A percentile compares a stretch with the other conserved stretches of the same genome.
phyloP scores from a whole-genome alignment of 2,329 filamentous ascomycete species.

The Arthrocladium fulminans region DNA sequence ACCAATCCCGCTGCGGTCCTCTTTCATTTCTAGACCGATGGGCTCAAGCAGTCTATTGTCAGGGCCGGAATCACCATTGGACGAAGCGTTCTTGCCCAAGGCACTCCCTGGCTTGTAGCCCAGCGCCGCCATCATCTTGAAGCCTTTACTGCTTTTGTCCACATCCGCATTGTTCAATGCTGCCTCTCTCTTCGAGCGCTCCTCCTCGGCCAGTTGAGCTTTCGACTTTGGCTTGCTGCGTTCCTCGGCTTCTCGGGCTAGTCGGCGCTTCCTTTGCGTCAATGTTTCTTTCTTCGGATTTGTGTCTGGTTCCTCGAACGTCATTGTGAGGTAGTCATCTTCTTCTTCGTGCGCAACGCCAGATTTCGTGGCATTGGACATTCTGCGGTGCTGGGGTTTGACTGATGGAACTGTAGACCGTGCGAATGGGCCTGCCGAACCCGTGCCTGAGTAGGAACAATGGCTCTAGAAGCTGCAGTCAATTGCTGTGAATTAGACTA shows the following conservation, averaged over 20 bases:
- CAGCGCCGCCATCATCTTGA: conserved; percentile 95
- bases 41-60: conserved; percentile 55
- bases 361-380: background rate
- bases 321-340: conserved; percentile 97
- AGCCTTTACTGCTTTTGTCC: conserved; percentile 63
- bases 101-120: conserved; percentile 71
- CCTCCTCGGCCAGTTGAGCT: conserved; percentile 68
- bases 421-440: too few relatives aligned
- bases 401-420: too few relatives aligned
- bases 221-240: conserved; percentile 64
- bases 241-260: conserved; percentile 53
- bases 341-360: conserved; percentile 53
- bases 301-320: conserved; percentile 57
- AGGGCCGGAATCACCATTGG: conserved; percentile 23
- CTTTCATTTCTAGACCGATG: conserved; percentile 65
- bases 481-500: too few relatives aligned
- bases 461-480: too few relatives aligned
- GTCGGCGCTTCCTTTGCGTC: conserved; percentile 50
- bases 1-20: conserved; percentile 74
- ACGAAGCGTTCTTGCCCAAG: conserved; percentile 55
- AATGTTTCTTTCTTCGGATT: conserved; percentile 50
- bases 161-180: conserved; percentile 69
- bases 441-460: too few relatives aligned
- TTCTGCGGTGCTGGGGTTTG: background rate
- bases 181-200: conserved; percentile 61